Evolutionary conservation across 768 basidiomycete species (phyloP).

Genomic region (Lactarius evosmus): DNA sequence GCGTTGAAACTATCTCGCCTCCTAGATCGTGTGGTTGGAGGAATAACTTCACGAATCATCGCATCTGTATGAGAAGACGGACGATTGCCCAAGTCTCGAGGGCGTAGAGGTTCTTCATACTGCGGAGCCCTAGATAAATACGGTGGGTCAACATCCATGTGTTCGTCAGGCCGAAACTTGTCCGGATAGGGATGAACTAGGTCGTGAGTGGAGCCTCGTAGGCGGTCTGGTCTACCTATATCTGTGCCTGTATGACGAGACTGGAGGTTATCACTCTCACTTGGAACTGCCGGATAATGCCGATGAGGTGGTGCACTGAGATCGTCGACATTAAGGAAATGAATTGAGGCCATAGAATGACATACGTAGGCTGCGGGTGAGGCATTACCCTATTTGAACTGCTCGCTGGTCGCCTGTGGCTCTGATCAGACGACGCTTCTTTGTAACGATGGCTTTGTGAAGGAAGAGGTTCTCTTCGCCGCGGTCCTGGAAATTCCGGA

Average conservation of each 20-base stretch:
- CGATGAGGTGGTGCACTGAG: constrained; percentile 21
- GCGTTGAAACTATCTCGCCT: constrained; percentile 9
- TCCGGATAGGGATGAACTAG: constrained; percentile 8
- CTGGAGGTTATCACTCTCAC: constrained; percentile 6
- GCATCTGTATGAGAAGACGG: constrained; percentile 8
- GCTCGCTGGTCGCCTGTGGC: constrained; percentile 5
- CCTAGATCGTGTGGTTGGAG: not conserved
- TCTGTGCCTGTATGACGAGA: constrained; percentile 12
- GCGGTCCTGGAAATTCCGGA: constrained; percentile 24
- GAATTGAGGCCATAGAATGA: not conserved
- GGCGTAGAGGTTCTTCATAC: constrained; percentile 14
- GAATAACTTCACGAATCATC: constrained; percentile 1
- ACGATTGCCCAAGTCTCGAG: constrained; percentile 5
- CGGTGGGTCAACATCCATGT: constrained; percentile 23
- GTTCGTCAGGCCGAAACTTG: constrained; percentile 21
- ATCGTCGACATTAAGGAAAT: not conserved
- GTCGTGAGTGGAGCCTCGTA: constrained; percentile 11
- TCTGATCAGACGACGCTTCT: constrained; percentile 15
- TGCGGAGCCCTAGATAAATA: constrained; percentile 17
- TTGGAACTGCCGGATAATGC: constrained; percentile 10
- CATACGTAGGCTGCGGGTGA: constrained; percentile 20
- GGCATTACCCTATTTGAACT: constrained; percentile 15
- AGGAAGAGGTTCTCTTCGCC: constrained; percentile 25
- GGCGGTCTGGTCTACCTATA: not conserved
- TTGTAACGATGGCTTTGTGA: constrained; percentile 27